A percentile compares a stretch with the other conserved stretches of the same genome.
Evolutionary conservation across 2,329 filamentous ascomycete genomes (phyloP).

Genomic region (Pseudogymnoascus sp.): DNA sequence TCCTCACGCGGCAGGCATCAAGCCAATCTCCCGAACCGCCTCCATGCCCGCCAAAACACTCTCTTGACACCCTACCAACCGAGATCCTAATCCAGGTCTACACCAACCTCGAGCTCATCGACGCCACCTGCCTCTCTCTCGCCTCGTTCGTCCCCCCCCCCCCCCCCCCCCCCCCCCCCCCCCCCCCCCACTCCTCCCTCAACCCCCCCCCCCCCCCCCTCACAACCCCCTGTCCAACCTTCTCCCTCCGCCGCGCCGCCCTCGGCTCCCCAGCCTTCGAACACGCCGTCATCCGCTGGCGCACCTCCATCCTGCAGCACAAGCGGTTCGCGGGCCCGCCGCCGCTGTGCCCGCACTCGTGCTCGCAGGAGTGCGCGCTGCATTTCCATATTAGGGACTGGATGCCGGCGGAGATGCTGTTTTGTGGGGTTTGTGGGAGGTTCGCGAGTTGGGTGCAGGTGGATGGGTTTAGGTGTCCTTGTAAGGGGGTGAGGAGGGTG

Average conservation of each 20-base stretch:
- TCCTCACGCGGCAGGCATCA: background rate
- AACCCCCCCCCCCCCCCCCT: background rate
- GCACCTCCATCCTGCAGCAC: background rate
- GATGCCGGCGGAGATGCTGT: background rate
- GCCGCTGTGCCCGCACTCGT: background rate
- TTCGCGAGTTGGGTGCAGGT: background rate
- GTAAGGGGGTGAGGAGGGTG: background rate
- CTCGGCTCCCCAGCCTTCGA: background rate
- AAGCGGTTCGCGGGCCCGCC: background rate
- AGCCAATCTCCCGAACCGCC: background rate
- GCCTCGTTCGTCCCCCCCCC: background rate
- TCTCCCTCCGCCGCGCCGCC: background rate
- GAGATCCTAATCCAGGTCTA: background rate
- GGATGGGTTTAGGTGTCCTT: background rate
- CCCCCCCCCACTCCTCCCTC: slow-evolving; percentile 35
- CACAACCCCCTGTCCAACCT: background rate
- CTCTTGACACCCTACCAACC: background rate
- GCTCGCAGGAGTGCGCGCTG: background rate
- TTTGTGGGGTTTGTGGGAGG: background rate
- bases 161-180: too few species aligned
- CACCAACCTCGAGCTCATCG: background rate
- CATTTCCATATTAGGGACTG: background rate
- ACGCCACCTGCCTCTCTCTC: background rate
- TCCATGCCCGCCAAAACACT: background rate
- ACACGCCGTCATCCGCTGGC: background rate